Evolutionary conservation across 2,329 filamentous ascomycete species (phyloP), one percentile per base, ranked within the genome.

Genomic region (Ascochyta koolunga): DNA sequence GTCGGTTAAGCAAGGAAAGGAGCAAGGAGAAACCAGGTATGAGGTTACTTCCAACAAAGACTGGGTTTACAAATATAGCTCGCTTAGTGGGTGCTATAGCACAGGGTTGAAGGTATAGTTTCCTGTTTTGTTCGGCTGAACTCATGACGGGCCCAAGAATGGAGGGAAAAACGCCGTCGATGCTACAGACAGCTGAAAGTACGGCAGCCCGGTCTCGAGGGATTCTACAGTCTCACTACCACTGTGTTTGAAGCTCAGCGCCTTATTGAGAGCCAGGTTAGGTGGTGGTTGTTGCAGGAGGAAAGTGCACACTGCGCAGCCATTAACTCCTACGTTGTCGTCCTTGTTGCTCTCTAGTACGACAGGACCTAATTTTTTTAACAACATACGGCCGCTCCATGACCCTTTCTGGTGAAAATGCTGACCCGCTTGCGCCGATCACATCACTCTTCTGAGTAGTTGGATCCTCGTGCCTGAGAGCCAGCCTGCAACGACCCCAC

Each of bases 31-130:
- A 68, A 67, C 65, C 50, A 60, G 41, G 51, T 35, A 32, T 32
- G 32, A 44, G 16, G 44, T 13, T 11, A 42, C 35, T 56, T 59
- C 46, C 44, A 59, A 54, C 46, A 31, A 40, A 24, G 29, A 49
- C 44, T 43, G 48, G 41, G 46, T 56, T 31, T 40, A 45, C 29
- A 48, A 52, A 32, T 44, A 46, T 59, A 51, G 60, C 36, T 58
- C 55, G 62, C 43, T 49, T 59, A 62, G 54, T 51, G 56, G 45
- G 18, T 53, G 52, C 45, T 72, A 72, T 70, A 63, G 56, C 24
- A 50, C 67, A 65, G 63, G 68, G 69, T 51, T 65, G 21, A 27
- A 43, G 15, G 41, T 64, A 65, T 59, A 63, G 55, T 36, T 42
- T 40, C 43, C 29, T 25, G 15, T 22, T 21, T 42, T 27, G 18